Percentiles rank a stretch among this genome's conserved stretches.
phyloP scores from a whole-genome alignment of 805 yeast species.

The Vanderwaltozyma verrucispora region DNA sequence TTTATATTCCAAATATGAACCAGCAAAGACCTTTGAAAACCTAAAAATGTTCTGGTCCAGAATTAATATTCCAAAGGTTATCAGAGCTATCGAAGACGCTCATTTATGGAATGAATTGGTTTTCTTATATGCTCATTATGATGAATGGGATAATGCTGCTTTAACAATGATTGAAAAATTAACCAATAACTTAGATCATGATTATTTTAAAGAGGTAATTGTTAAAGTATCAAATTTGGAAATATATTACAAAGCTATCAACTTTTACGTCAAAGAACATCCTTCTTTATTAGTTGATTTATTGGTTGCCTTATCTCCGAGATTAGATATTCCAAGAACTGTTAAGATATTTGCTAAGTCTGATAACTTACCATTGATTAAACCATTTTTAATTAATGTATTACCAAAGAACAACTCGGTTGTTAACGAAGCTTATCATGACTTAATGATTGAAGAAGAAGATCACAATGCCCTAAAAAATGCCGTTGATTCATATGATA shows the following conservation, averaged over 20 bases:
- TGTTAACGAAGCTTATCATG: conserved; percentile 93
- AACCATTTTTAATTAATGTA: conserved; percentile 88
- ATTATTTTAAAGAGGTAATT: conserved; percentile 86
- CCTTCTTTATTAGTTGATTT: conserved; percentile 85
- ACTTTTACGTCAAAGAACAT: conserved; percentile 85
- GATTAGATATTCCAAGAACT: conserved; percentile 89
- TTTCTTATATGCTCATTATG: conserved; percentile 94
- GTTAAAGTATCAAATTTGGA: conserved; percentile 94
- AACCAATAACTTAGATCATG: conserved; percentile 86
- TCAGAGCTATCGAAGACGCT: conserved; percentile 84
- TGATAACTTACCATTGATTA: conserved; percentile 91
- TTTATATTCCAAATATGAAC: conserved; percentile 81
- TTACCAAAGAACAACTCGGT: conserved; percentile 81
- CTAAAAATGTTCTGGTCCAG: conserved; percentile 97
- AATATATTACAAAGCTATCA: conserved; percentile 93
- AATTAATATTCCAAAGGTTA: conserved; percentile 93
- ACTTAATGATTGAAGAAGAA: conserved; percentile 89
- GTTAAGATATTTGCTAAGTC: conserved; percentile 90
- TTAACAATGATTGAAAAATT: conserved; percentile 93
- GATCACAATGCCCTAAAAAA: conserved; percentile 84
- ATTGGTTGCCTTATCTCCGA: conserved; percentile 72
- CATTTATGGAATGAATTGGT: conserved; percentile 95
- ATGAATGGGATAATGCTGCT: conserved; percentile 98
- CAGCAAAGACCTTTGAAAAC: conserved; percentile 90
- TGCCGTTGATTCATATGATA: conserved; percentile 80